Evolutionary conservation across 176 grass and related monocot genomes (phyloP), one percentile per base, ranked within the genome.

Genomic region (Tillandsia leiboldiana): DNA sequence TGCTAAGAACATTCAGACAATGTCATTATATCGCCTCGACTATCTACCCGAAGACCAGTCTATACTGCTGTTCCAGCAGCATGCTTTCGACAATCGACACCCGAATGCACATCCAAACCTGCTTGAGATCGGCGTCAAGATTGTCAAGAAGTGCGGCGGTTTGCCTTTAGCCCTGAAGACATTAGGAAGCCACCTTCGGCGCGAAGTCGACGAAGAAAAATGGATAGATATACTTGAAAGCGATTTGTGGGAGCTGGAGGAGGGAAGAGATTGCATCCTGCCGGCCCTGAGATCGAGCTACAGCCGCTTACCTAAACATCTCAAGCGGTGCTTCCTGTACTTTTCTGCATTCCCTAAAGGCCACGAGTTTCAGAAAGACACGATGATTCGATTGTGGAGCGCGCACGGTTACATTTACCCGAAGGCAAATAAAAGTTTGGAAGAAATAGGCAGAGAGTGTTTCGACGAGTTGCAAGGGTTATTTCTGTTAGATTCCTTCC

Each of bases 201-300:
- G 10, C 1, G 71, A 78, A 6, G 64, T 4, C 22, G 28, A 81
- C 48, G 71, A 74, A 48, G 15, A 57, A 29, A 75, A 50, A 3
- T 88, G 86, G 86, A 67, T 11, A 3, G 77, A 76, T 26, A 54
- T 84, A 22, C 77, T 80, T 2, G 42, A 84, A 48, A 83, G 80
- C 2, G 81, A 88, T 3, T 10, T 88, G 1, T 88, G 86, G 81
- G 86, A 88, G 63, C 14, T 72, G 29, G 68, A 50, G 17, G 67
- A 13, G 2, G 26, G 20, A 3, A 65, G 66, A 10, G 65, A 80
- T 13, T 29, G 70, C 6, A 70, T 78, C 1, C 74, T 81, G 50
- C 66, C 77, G 22, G 77, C 72, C 47, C 77, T 88, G 3, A 84
- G 63, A 65, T 33, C 81, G 58, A 88, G 86, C 23, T 88, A 84